Conservation (phyloP, 2,329 filamentous ascomycete species). For the Microdochium nivale region DNA sequence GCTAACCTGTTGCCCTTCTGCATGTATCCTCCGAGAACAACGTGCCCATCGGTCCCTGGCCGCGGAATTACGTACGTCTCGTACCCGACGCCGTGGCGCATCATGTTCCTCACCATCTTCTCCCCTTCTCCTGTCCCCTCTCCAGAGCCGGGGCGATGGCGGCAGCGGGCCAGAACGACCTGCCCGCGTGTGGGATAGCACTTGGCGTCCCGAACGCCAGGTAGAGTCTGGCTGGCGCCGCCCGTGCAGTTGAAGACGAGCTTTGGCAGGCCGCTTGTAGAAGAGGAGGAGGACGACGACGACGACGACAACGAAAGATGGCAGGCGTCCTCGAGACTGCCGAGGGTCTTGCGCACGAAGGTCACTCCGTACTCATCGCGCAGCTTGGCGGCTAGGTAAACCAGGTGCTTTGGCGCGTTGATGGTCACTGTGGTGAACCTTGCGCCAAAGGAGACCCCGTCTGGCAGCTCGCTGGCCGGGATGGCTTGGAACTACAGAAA, state of each 20-base stretch:
- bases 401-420: neutral
- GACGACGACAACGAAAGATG: neutral
- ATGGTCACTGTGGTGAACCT: neutral
- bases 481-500: neutral
- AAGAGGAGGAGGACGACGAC: neutral
- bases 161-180: slow-evolving; percentile 25
- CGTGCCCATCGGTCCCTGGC: slow-evolving; percentile 24
- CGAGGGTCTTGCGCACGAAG: neutral
- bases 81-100: slow-evolving; percentile 28
- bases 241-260: neutral
- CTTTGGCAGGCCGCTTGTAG: neutral
- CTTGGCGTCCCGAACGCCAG: slow-evolving; percentile 25
- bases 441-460: neutral
- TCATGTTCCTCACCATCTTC: slow-evolving; percentile 22
- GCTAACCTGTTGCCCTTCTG: slow-evolving; percentile 23
- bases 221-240: too few relatives aligned
- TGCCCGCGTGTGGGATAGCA: slow-evolving; percentile 32
- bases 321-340: neutral
- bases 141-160: slow-evolving; percentile 5
- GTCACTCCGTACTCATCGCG: neutral
- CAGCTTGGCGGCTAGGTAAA: neutral
- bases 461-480: neutral
- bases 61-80: slow-evolving; percentile 32
- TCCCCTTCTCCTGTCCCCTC: too few relatives aligned
- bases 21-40: slow-evolving; percentile 29